Conservation (phyloP, 306 rosid genomes). For the Adenanthera pavonina region DNA sequence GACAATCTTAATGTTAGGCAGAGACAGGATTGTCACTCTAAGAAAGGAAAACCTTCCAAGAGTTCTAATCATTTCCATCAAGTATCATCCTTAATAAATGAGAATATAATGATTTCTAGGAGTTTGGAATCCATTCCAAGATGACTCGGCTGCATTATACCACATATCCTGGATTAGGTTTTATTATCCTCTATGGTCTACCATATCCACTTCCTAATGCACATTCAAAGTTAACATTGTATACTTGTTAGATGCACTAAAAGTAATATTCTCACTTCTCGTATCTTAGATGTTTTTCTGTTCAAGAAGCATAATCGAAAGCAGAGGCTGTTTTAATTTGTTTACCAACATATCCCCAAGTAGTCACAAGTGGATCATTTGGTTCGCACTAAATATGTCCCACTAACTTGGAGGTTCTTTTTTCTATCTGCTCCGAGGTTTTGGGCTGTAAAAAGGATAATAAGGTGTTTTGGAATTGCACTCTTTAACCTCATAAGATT, state of each 20-base stretch:
- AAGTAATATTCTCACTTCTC: not conserved
- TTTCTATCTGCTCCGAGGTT: not conserved
- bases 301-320: not conserved
- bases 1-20: slow-evolving; percentile 28
- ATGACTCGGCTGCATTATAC: not conserved
- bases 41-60: slow-evolving; percentile 19
- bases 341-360: not conserved
- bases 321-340: not conserved
- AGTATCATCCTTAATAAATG: not conserved
- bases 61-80: not conserved
- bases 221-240: not conserved
- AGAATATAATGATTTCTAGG: not conserved
- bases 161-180: not conserved
- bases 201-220: not conserved
- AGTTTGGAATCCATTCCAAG: slow-evolving; percentile 6
- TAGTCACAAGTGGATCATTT: not conserved
- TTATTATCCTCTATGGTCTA: not conserved
- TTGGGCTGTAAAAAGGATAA: not conserved
- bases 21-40: slow-evolving; percentile 26
- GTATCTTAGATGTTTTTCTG: not conserved
- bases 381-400: not conserved
- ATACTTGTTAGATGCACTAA: not conserved
- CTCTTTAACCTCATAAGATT: not conserved
- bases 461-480: not conserved
- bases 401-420: not conserved